Evolutionary conservation across 257 asterid species (phyloP), one percentile per base, ranked within the genome.

Genomic region (Ehretia macrophylla): DNA sequence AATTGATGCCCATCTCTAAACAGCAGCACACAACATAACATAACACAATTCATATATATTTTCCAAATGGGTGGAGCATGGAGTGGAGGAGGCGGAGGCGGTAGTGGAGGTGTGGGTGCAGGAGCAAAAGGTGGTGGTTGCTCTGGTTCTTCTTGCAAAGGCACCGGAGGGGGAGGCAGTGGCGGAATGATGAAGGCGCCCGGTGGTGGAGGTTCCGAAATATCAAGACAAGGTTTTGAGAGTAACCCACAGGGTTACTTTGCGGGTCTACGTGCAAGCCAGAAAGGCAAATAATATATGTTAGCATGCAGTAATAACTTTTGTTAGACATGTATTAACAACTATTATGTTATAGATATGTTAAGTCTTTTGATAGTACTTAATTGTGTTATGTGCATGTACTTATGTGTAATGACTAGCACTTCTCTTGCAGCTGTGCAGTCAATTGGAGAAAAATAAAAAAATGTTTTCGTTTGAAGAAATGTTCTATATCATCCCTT

Each of bases 171-270:
- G n/a, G n/a, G n/a, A n/a, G n/a, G n/a, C n/a, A n/a, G n/a, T 0
- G 47, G 58, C 5, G 73, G 75, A 32, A 57, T 19, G 64, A 74
- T 74, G 79, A 46, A 46, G 51, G 79, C 70, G 6, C 79, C 79
- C 9, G 76, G 72, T 1, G 62, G 76, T 3, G 72, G 38, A 11
- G 72, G 67, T 14, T 54, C 32, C 4, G 17, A 16, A 5, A 70
- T 70, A 9, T 62, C 76, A 3, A 65, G 76, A 70, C 17, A 32
- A 47, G 73, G 46, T 0, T 75, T 75, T 62, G 76, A 75, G 17
- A 68, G 69, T 58, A 74, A 69, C 23, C 80, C 76, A 4, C 70
- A 62, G 52, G 73, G 62, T 0, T 70, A 70, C 16, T 75, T 75
- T 32, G 22, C 68, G 35, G 76, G 73, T 21, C 10, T 74, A 17